These are phyloP conservation scores for Colletotrichum abscissum DNA, from an alignment of 2,329 filamentous ascomycete genomes.

Conservation along the genomic window DNA sequence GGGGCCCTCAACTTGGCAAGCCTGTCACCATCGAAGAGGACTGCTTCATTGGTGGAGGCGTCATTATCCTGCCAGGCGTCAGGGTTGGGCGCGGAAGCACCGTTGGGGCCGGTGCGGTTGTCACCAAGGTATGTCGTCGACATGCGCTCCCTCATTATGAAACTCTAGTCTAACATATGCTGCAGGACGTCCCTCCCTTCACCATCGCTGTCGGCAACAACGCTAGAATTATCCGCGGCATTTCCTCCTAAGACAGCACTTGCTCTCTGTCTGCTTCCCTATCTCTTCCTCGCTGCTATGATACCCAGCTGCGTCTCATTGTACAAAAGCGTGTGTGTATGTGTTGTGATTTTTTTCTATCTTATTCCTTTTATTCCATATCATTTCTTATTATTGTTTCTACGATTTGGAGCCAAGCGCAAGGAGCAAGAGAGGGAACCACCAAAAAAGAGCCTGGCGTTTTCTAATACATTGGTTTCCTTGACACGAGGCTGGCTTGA, in stretches of 20 bases:
- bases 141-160: background rate
- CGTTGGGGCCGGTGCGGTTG: slow-evolving; percentile 85
- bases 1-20: slow-evolving; percentile 77
- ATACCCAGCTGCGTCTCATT: slow-evolving; percentile 33
- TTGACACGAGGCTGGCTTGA: background rate
- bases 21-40: slow-evolving; percentile 85
- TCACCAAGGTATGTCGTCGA: slow-evolving; percentile 72
- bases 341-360: background rate
- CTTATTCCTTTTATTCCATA: background rate
- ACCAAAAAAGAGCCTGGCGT: slow-evolving; percentile 19
- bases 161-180: slow-evolving; percentile 36
- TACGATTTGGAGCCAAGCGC: slow-evolving; percentile 23
- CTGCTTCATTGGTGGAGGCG: slow-evolving; percentile 84
- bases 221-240: slow-evolving; percentile 64
- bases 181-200: slow-evolving; percentile 72
- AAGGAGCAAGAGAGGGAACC: slow-evolving; percentile 8
- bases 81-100: slow-evolving; percentile 83
- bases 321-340: slow-evolving; percentile 28
- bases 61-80: slow-evolving; percentile 81
- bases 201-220: slow-evolving; percentile 79
- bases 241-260: slow-evolving; percentile 34
- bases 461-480: slow-evolving; percentile 4
- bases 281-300: slow-evolving; percentile 29
- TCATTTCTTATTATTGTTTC: background rate
- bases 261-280: background rate